Evolutionary conservation across 805 yeast species (phyloP), one percentile per base, ranked within the genome.

Genomic region (Hemisphaericaspora nanyangensis): DNA sequence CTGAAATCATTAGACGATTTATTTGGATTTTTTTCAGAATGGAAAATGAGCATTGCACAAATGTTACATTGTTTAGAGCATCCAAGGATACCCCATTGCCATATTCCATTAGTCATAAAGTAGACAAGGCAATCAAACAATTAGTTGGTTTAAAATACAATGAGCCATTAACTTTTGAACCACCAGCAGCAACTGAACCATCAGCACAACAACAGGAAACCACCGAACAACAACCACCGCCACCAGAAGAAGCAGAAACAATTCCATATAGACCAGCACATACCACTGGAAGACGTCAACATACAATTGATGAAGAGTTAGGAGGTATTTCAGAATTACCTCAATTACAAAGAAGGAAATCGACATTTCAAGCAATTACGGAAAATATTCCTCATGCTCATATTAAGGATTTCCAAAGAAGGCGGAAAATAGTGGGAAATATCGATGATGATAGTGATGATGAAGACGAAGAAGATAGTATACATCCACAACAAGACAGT

Each of bases 41-140:
- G 75, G 99, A 93, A 51, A 93, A 93, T 61, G 98, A 93, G 60
- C 99, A 93, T 60, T 82, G 90, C 34, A 81, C 97, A 0, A 91
- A 91, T 56, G 95, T 89, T 8, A 80, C 79, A 39, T 64, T 88
- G 31, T 85, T 82, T 60, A 74, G 95, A 47, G 98, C 97, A 0
- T 82, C 95, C 7, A 78, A 95, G 42, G 96, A 91, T 44, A 68
- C 87, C 7, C 86, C 91, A 2, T 63, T 91, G 38, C 99, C 99
- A 0, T 91, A 88, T 46, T 76, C 79, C 2, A 57, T 68, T 1
- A 46, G 63, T 3, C 11, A 39, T 1, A 55, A 50, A 34, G 71
- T 76, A 3, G 69, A 56, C 31, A 53, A 37, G 13, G 70, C 66
- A 16, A 63, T 61, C 36, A 61, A 62, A 34, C 58, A 55, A 34